Evolutionary conservation across 2,329 filamentous ascomycete species (phyloP).

Genomic region (Bipolaris sorokiniana): DNA sequence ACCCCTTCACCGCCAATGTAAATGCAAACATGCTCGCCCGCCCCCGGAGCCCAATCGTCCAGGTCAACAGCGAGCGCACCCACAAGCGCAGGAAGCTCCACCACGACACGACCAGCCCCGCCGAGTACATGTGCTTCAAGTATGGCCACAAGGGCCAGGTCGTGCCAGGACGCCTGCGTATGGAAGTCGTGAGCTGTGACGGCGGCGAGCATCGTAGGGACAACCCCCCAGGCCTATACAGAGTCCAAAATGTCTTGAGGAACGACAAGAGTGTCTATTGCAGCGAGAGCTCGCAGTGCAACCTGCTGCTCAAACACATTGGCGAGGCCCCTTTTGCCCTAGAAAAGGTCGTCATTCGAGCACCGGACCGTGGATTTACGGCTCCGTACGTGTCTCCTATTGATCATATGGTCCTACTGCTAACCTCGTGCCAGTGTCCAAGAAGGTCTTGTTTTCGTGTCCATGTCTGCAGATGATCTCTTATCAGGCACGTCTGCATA

Average conservation of each 20-base stretch:
- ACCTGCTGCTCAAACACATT: conserved; percentile 82
- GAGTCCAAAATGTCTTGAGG: conserved; percentile 76
- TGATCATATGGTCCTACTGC: conserved; percentile 20
- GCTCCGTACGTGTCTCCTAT: conserved; percentile 71
- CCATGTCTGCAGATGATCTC: conserved; percentile 82
- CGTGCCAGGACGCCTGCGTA: conserved; percentile 76
- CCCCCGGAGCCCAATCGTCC: conserved; percentile 32
- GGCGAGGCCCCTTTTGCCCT: conserved; percentile 81
- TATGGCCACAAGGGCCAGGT: conserved; percentile 91
- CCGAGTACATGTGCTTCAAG: conserved; percentile 59
- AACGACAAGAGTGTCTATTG: conserved; percentile 88
- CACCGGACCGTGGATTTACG: conserved; percentile 79
- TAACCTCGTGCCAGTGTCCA: conserved; percentile 68
- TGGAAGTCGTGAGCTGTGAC: conserved; percentile 91
- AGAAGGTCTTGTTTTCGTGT: conserved; percentile 89
- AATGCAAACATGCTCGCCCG: conserved; percentile 16
- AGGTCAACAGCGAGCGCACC: conserved; percentile 30
- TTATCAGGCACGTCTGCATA: conserved; percentile 75
- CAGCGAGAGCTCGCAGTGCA: conserved; percentile 85
- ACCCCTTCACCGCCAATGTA: conserved; percentile 18
- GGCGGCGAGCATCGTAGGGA: conserved; percentile 73
- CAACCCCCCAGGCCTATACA: conserved; percentile 53
- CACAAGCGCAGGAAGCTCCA: conserved; percentile 51
- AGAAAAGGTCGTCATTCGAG: conserved; percentile 86
- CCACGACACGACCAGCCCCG: conserved; percentile 32